phyloP scores from a whole-genome alignment of 768 basidiomycete species.

The Clitopilus passeckerianus region DNA sequence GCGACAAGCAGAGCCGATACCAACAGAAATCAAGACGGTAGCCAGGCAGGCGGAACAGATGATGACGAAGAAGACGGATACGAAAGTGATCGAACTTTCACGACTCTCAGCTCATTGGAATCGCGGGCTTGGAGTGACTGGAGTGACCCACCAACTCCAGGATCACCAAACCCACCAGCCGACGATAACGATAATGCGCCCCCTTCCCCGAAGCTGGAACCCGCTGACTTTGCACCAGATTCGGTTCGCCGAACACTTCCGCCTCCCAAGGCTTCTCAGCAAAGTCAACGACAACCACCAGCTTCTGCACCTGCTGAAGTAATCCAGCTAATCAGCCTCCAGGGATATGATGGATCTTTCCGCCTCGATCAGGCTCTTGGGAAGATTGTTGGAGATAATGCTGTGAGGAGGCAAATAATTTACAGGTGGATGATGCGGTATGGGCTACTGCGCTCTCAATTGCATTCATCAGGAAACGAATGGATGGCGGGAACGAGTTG shows the following conservation, averaged over 20 bases:
- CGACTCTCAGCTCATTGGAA: conserved; percentile 46
- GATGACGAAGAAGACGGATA: conserved; percentile 20
- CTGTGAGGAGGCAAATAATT: conserved; percentile 23
- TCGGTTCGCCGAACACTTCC: neutral
- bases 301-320: conserved; percentile 20
- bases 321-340: conserved; percentile 30
- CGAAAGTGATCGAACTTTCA: conserved; percentile 28
- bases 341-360: conserved; percentile 48
- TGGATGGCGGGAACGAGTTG: conserved; percentile 34
- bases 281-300: conserved; percentile 5
- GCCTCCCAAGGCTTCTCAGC: neutral
- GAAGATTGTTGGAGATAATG: conserved; percentile 28
- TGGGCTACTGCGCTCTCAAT: conserved; percentile 48
- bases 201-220: conserved; percentile 25
- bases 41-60: neutral
- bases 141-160: conserved; percentile 23
- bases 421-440: conserved; percentile 24
- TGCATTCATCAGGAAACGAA: conserved; percentile 36
- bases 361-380: conserved; percentile 21
- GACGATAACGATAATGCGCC: conserved; percentile 16
- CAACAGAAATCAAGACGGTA: neutral
- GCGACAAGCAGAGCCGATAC: neutral
- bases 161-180: conserved; percentile 11
- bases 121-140: conserved; percentile 30
- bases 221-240: conserved; percentile 8